Base-by-base conservation (phyloP, 2,329 filamentous ascomycete species). In the Bipolaris victoriae region DNA sequence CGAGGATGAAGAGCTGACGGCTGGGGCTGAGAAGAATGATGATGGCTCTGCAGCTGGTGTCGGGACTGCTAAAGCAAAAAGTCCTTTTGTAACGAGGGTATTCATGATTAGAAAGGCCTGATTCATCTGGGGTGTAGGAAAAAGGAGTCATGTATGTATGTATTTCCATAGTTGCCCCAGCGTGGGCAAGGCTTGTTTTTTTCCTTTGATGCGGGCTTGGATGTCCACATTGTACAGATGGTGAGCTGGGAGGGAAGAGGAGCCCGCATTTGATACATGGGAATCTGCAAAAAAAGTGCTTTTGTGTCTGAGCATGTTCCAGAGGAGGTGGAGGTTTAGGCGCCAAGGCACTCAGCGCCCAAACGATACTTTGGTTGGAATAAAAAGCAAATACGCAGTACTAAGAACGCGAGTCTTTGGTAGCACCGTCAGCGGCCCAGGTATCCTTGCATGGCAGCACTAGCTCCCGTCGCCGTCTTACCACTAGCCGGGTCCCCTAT, bases 1-100 rank as follows among this genome's bases (percentile, higher is more conserved):
- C 1, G 81, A 85, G 58, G 58, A 84, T 36, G 80, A 85, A 54
- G 72, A 75, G 52, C 61, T 73, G 36, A 77, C 74, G 24, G 74
- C 69, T 29, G 65, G 67, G 24, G 68, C 51, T 60, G 69, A 52
- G 65, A 77, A 64, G 63, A 60, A 54, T 7, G 58, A 56, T 3
- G 59, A 63, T 7, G 66, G 66, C 5, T 50, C 73, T 11, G 69
- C 72, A 57, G 66, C 55, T 26, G 60, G 67, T 6, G 55, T 50
- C 10, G 49, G 24, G 7, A 39, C 37, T 33, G 36, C 48, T 20
- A 36, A 49, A 33, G 57, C 13, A 11, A 60, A 54, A 51, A 70
- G 65, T 24, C 36, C 60, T 1, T 76, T 76, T 26, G 7, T 69
- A 22, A 73, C 62, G 61, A 64, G 73, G 50, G 40, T 75, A 52